A percentile compares a stretch with the other conserved stretches of the same genome.
Evolutionary conservation across 768 basidiomycete species (phyloP).

Genomic region (Kwoniella bestiolae): DNA sequence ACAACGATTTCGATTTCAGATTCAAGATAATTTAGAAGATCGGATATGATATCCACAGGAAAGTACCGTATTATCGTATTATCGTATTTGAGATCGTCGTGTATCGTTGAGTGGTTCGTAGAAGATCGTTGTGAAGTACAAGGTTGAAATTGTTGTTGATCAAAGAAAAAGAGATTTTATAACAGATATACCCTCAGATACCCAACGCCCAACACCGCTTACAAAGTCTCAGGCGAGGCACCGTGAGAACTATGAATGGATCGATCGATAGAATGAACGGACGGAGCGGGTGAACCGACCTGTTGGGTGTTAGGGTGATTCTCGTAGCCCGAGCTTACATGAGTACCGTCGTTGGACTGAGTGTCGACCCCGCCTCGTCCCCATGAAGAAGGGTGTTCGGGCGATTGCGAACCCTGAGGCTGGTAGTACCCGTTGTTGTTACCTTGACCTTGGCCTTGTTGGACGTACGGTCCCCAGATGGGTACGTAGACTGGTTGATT

Average conservation of each 20-base stretch:
- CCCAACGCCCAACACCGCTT: not conserved
- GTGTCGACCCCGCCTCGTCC: conserved; percentile 9
- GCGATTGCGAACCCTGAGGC: conserved; percentile 12
- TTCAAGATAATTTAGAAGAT: too few species aligned
- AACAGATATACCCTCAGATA: not conserved
- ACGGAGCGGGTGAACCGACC: conserved; percentile 13
- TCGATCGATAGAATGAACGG: conserved; percentile 12
- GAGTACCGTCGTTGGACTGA: conserved; percentile 26
- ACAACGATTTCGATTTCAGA: too few species aligned
- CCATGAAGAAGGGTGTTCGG: conserved; percentile 13
- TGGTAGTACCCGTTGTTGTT: conserved; percentile 14
- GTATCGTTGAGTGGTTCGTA: too few species aligned
- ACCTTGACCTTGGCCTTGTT: conserved; percentile 9
- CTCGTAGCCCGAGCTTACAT: conserved; percentile 21
- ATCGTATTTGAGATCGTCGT: not conserved
- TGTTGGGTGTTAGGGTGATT: conserved; percentile 8
- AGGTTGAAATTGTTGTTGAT: not conserved
- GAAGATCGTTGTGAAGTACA: not conserved
- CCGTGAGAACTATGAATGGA: conserved; percentile 28
- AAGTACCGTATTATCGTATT: too few species aligned
- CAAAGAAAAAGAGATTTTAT: not conserved
- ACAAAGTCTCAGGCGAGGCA: conserved; percentile 19
- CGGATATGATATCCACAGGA: too few species aligned
- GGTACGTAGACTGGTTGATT: conserved; percentile 35
- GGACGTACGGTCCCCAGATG: conserved; percentile 29